Evolutionary conservation across 441 rosid genomes (phyloP).

Genomic region (Arabidopsis lyrata): DNA sequence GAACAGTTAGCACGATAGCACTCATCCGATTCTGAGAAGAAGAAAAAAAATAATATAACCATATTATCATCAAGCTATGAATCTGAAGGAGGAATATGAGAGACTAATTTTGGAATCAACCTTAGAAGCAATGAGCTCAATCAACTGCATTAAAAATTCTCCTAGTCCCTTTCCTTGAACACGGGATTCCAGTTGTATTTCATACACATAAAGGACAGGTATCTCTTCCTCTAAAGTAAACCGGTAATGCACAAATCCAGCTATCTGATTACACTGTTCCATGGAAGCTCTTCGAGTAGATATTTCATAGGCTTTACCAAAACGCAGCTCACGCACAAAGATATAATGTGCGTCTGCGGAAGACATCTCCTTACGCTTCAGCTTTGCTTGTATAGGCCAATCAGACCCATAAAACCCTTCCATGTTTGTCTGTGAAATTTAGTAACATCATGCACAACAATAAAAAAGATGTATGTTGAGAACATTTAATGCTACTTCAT

Average conservation of each 20-base stretch:
- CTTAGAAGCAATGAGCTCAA: constrained; percentile 85
- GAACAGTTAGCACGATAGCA: constrained; percentile 88
- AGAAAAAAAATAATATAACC: neutral
- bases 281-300: constrained; percentile 15
- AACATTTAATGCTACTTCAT: neutral
- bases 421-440: constrained; percentile 68
- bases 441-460: constrained; percentile 1
- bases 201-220: constrained; percentile 86
- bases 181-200: constrained; percentile 72
- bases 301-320: constrained; percentile 39
- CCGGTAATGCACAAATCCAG: constrained; percentile 82
- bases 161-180: constrained; percentile 86
- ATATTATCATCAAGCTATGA: constrained; percentile 27
- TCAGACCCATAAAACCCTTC: constrained; percentile 69
- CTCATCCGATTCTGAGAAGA: constrained; percentile 66
- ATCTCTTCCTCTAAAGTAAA: constrained; percentile 84
- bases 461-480: neutral
- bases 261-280: constrained; percentile 47
- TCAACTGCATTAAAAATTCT: constrained; percentile 78
- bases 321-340: constrained; percentile 53
- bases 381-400: constrained; percentile 81
- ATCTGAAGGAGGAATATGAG: constrained; percentile 13
- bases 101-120: constrained; percentile 40
- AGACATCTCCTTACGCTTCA: constrained; percentile 81
- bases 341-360: constrained; percentile 77